These are phyloP conservation scores for Intubia oerlemansii DNA, from an alignment of 2,329 filamentous ascomycete species.

Conservation along the genomic window DNA sequence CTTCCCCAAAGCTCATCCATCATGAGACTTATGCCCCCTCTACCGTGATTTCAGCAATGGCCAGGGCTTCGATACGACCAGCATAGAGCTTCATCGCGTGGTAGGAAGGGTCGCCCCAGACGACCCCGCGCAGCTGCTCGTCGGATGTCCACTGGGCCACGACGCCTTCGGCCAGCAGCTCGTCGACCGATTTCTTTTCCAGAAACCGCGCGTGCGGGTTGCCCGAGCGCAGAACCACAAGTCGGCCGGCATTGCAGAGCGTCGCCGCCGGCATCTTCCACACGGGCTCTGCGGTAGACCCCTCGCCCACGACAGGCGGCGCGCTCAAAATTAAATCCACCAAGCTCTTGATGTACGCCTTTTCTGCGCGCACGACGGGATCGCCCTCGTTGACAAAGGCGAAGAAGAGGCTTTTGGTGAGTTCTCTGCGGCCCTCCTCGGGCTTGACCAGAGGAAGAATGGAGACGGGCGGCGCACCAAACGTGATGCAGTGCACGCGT, in stretches of 20 bases:
- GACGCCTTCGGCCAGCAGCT: constrained; percentile 34
- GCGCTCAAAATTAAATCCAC: constrained; percentile 48
- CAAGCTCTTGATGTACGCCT: constrained; percentile 50
- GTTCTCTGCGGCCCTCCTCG: constrained; percentile 16
- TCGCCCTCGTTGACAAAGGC: constrained; percentile 76
- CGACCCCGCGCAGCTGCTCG: constrained; percentile 41
- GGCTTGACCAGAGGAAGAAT: constrained; percentile 47
- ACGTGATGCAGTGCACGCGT: constrained; percentile 65
- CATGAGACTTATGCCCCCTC: too few species aligned
- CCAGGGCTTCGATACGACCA: constrained; percentile 47
- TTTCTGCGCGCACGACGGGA: constrained; percentile 57
- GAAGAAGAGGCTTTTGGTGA: constrained; percentile 52
- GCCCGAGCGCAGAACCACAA: constrained; percentile 42
- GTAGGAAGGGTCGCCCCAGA: constrained; percentile 67
- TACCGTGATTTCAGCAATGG: constrained; percentile 42
- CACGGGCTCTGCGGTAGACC: constrained; percentile 15
- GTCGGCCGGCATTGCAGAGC: constrained; percentile 47
- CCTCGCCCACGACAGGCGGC: constrained; percentile 16
- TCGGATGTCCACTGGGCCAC: constrained; percentile 49
- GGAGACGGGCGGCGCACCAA: constrained; percentile 63
- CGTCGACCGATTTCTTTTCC: constrained; percentile 25
- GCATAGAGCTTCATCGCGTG: constrained; percentile 67
- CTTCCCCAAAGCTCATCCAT: neutral
- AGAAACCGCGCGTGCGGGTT: constrained; percentile 16
- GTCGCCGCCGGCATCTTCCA: constrained; percentile 48